A percentile compares a stretch with the other conserved stretches of the same genome.
phyloP scores from a whole-genome alignment of 2,329 filamentous ascomycete species.

The Dactylonectria macrodidyma region DNA sequence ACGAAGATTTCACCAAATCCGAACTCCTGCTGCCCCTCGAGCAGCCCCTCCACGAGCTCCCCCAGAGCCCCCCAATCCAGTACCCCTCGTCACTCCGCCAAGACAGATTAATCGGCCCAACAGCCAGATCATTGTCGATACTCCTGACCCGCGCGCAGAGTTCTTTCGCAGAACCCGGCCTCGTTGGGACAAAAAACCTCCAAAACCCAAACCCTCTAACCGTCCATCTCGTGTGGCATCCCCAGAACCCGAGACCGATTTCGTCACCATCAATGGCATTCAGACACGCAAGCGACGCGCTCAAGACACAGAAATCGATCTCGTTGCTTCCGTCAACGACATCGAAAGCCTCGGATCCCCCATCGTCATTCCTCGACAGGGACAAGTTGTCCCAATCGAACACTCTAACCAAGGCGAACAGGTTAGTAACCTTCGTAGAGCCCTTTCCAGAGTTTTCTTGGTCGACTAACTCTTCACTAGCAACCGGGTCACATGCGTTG shows the following conservation, averaged over 20 bases:
- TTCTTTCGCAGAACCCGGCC: constrained; percentile 18
- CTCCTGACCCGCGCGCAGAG: constrained; percentile 26
- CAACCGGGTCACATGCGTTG: constrained; percentile 43
- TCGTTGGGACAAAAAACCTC: background rate
- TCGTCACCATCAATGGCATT: constrained; percentile 48
- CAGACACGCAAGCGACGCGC: constrained; percentile 50
- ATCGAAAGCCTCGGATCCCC: constrained; percentile 30
- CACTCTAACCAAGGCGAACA: constrained; percentile 30
- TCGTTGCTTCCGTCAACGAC: constrained; percentile 45
- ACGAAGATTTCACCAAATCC: constrained; percentile 12
- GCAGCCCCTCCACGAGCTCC: background rate
- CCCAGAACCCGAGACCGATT: constrained; percentile 17
- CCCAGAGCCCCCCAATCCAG: background rate
- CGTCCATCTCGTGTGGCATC: background rate
- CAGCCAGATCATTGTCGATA: constrained; percentile 33
- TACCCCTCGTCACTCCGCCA: constrained; percentile 31
- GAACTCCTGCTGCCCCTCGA: background rate
- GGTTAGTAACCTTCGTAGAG: constrained; percentile 23
- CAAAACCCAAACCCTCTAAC: background rate
- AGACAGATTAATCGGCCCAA: constrained; percentile 31
- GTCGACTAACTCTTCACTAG: constrained; percentile 26
- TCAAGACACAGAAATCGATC: constrained; percentile 50
- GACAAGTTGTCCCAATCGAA: constrained; percentile 28
- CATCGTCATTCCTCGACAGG: constrained; percentile 39
- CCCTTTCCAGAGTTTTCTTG: too few relatives aligned